These are phyloP conservation scores for Elongisporangium prolatum DNA, from an alignment of 352 stramenopile genomes.

Conservation along the genomic window DNA sequence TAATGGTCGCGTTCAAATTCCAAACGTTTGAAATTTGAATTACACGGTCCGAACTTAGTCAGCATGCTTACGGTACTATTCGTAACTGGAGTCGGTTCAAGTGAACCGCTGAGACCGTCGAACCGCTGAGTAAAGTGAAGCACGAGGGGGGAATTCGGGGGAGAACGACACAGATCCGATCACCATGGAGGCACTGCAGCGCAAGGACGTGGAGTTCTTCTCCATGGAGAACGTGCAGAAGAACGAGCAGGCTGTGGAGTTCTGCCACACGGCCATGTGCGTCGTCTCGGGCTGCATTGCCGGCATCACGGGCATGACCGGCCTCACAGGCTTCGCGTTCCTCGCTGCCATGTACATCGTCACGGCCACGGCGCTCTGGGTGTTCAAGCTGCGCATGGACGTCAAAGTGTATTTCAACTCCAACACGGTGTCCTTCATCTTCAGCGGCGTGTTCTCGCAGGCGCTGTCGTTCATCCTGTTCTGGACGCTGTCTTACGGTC, in stretches of 20 bases:
- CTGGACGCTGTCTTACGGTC: conserved; percentile 83
- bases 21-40: neutral
- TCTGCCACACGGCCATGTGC: conserved; percentile 79
- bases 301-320: conserved; percentile 74
- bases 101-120: neutral
- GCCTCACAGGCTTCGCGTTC: conserved; percentile 69
- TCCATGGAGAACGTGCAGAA: conserved; percentile 85
- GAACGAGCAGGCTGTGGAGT: conserved; percentile 78
- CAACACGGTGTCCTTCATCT: conserved; percentile 60
- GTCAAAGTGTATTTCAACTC: conserved; percentile 82
- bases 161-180: neutral
- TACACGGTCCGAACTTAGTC: neutral
- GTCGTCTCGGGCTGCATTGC: conserved; percentile 79
- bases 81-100: neutral
- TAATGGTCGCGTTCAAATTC: neutral
- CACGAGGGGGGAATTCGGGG: neutral
- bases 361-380: conserved; percentile 56
- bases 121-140: neutral
- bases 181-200: conserved; percentile 60
- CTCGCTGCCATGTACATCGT: conserved; percentile 60
- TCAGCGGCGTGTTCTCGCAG: conserved; percentile 66
- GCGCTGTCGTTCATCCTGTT: conserved; percentile 86
- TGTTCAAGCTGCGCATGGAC: conserved; percentile 72
- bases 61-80: neutral
- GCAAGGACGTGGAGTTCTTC: conserved; percentile 83